Base-by-base conservation (phyloP, 164 flowering plant species). In the Houttuynia cordata region DNA sequence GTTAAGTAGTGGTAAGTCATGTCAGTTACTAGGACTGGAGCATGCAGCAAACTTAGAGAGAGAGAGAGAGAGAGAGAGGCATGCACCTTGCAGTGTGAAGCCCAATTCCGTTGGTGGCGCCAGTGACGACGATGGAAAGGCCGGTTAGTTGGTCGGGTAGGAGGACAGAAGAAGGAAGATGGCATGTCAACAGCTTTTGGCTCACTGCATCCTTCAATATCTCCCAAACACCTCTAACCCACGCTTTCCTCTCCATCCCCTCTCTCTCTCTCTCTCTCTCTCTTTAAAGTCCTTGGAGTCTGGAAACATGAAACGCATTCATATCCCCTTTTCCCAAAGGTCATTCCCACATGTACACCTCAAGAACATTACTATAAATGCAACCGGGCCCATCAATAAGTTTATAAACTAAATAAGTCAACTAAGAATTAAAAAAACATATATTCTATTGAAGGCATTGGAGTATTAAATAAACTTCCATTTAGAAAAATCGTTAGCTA, bases 81-180 rank as follows among this genome's bases (percentile, higher is more conserved):
- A 62, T 53, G 23, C 25, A 66, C 75, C 69, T 62, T 62, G 79
- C 79, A 8, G 73, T 69, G 39, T 72, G 67, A n/a, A 67, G 75
- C 9, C 79, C 76, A 13, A 75, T 75, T 17, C 79, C 79, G 41
- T 62, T 70, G 8, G 79, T 75, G 40, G 71, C 69, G 18, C 79
- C 79, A 2, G 79, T 75, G 51, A 75, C 74, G 21, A 75, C 65
- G 55, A 73, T 56, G 15, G 62, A 64, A 40, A 69, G 62, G 60
- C 66, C 71, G 17, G 63, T 41, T 8, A 72, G 41, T 19, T 69
- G 56, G 39, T 30, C 45, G 12, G 72, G 69, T n/a, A 60, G 71
- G 23, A 71, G 57, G 67, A 50, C 69, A 55, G 74, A 63, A 53
- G 68, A 52, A 10, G 68, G 70, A 17, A 74, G 74, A 63, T 65